phyloP scores from a whole-genome alignment of 768 basidiomycete genomes.

The Dendrothele bispora region DNA sequence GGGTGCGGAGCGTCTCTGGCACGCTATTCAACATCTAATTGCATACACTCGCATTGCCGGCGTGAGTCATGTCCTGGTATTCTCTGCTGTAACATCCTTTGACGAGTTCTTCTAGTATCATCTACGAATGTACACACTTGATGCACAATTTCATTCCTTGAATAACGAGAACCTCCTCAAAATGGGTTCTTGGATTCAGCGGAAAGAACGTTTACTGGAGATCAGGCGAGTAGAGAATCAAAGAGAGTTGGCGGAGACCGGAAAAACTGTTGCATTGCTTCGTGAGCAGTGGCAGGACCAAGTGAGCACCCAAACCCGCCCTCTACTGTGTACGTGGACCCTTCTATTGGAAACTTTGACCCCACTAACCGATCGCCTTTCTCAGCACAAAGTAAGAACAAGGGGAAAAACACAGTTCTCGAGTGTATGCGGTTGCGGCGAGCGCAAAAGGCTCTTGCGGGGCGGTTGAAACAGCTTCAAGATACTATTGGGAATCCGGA shows the following conservation, averaged over 20 bases:
- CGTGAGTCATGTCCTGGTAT: conserved; percentile 9
- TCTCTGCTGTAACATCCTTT: neutral
- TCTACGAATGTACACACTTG: conserved; percentile 12
- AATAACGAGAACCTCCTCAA: conserved; percentile 6
- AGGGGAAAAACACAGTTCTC: neutral
- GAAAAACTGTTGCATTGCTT: neutral
- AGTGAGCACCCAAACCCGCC: conserved; percentile 1
- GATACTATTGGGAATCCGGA: neutral
- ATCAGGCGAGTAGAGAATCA: neutral
- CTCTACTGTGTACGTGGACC: conserved; percentile 18
- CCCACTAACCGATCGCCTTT: neutral
- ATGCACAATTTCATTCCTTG: conserved; percentile 11
- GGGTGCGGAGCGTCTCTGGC: conserved; percentile 26
- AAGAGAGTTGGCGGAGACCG: neutral
- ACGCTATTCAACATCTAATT: conserved; percentile 17
- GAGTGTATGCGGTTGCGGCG: neutral
- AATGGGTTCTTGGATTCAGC: conserved; percentile 15
- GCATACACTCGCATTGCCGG: conserved; percentile 16
- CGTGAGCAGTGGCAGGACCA: conserved; percentile 11
- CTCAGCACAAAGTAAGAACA: neutral
- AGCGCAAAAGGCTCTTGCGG: neutral
- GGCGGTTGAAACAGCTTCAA: neutral
- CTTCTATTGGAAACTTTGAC: neutral
- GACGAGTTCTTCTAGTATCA: no score
- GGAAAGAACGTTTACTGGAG: neutral